Base-by-base conservation (phyloP, 1,284 basidiomycete species). In the Termitomyces sp. region DNA sequence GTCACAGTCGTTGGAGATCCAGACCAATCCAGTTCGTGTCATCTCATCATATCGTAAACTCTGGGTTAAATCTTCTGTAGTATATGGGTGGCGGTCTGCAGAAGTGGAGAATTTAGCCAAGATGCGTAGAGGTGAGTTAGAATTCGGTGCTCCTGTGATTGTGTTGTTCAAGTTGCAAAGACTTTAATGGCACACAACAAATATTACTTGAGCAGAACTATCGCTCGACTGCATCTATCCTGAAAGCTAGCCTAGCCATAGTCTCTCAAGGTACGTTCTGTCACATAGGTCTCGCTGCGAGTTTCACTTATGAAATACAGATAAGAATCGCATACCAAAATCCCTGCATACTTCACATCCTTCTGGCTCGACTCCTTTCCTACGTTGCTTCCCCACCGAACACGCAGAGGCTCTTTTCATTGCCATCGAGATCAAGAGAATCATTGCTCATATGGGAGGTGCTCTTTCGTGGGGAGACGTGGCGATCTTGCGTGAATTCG, bases 1-100 rank as follows among this genome's bases (percentile, higher is more conserved):
- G 77, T 94, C 26, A 93, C 88, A 4, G 80, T 95, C 35, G 93
- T 97, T 3, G 93, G 93, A 0, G 93, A 97, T 69, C 93, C 93
- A 0, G 93, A 97, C 68, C 93, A 96, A 65, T 92, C 90, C 4
- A 95, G 85, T 86, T 54, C 16, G 47, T 46, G 9, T 47, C 31
- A 31, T 26, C 34, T 16, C 31, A 14, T 38, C 28, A n/a, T 49
- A 13, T 31, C 6, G 28, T 6, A 7, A 16, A n/a, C n/a, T 39
- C 21, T 5, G 41, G 53, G 35, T 28, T 14, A 53, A 11, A 5
- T 16, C 13, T 18, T 42, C 39, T 24, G 34, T 47, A 86, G 83
- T 93, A 53, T 93, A 93, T 61, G 91, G 91, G 11, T 96, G 93
- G 93, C 81, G 93, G 6, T 86, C 88, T 10, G 93, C 93, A 1